Base-by-base conservation (phyloP, 2,329 filamentous ascomycete species). In the Pseudogymnoascus sp. region DNA sequence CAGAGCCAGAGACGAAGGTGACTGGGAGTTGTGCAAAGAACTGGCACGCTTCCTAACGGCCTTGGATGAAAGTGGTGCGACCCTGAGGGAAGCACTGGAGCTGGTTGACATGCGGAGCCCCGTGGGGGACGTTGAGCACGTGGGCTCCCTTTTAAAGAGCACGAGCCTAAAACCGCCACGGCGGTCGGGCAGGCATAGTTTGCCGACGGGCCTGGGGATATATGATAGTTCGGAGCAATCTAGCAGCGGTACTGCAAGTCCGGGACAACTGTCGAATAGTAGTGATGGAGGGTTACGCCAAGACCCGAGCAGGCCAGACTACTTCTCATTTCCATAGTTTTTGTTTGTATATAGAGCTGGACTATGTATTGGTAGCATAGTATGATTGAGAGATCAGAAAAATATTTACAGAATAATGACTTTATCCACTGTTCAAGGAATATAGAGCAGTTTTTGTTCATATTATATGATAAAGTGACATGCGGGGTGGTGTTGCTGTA, bases 1-100 rank as follows among this genome's bases (percentile, higher is more conserved):
- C 33, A 81, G 89, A 58, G 94, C 93, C 0, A 93, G 92, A 69
- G 81, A 85, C 33, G 91, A 92, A 73, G 86, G 87, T 58, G 93
- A 97, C 71, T 99, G 92, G 92, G 92, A 97, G 68, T 77, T 99
- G 29, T 97, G 94, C 76, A 94, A 92, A 69, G 94, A 99, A 73
- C 80, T 99, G 29, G 92, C 94, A 9, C 82, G 93, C n/a, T 99
- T 99, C 74, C 77, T 99, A 62, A 92, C 95, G 55, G 93, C 93
- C 4, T 85, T 99, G 69, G 94, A 99, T 71, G 87, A 90, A 67
- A 89, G 86, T 12, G 94, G 94, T 0, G 85, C 87, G 67, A 93
- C 90, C 48, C 79, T 99, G 58, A 80, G 84, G 61, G 84, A 87
- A 68, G 89, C 88, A 1, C 80, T 95, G 73, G 82, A 84, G 67